These are phyloP conservation scores for Rhizophagus sp. DNA, from an alignment of 192 early-diverging fungal species.

Conservation along the genomic window DNA sequence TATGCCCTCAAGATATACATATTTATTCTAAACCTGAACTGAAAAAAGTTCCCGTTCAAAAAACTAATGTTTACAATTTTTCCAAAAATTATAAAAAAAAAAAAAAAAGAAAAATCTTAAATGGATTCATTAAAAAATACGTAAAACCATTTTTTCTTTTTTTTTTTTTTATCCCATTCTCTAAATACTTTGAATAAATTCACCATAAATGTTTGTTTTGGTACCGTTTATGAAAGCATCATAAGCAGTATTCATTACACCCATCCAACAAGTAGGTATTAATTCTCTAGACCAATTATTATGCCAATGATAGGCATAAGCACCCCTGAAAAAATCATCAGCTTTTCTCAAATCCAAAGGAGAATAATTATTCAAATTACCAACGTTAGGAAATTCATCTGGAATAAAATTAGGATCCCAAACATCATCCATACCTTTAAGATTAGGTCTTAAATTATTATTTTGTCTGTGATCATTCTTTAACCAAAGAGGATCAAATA, in stretches of 20 bases:
- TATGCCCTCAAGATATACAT: too few species aligned
- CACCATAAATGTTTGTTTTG: conserved; percentile 37
- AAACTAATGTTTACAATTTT: too few species aligned
- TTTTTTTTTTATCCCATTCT: too few species aligned
- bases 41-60: too few species aligned
- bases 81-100: too few species aligned
- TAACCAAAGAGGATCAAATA: conserved; percentile 45
- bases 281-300: conserved; percentile 34
- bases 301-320: conserved; percentile 44
- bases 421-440: background rate
- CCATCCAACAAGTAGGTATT: conserved; percentile 40
- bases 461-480: conserved; percentile 25
- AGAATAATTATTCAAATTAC: background rate
- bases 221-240: conserved; percentile 31
- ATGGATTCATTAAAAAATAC: too few species aligned
- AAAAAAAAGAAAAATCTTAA: too few species aligned
- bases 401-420: background rate
- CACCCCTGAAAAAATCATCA: conserved; percentile 36
- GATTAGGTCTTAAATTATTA: conserved; percentile 3
- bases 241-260: conserved; percentile 34
- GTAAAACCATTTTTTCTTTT: too few species aligned
- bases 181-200: background rate
- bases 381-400: background rate
- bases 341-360: conserved; percentile 27
- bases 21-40: too few species aligned